Evolutionary conservation across 164 flowering plant species (phyloP).

Genomic region (Nelumbo lutea): DNA sequence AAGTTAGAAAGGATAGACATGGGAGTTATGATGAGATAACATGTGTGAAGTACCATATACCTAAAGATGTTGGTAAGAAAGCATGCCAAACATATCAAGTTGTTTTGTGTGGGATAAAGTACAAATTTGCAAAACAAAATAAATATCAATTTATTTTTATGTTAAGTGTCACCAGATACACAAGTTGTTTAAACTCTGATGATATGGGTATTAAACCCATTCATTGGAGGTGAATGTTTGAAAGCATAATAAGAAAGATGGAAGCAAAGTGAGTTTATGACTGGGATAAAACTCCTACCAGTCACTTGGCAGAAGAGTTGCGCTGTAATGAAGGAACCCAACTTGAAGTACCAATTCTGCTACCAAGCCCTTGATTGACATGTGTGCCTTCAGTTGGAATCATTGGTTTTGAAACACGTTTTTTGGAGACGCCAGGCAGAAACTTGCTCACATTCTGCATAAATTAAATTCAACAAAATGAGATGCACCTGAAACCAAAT

Average conservation of each 20-base stretch:
- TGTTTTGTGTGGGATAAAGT: no score
- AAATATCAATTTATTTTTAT: no score
- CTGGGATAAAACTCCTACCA: conserved; percentile 13
- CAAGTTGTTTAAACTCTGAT: no score
- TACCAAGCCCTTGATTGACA: conserved; percentile 36
- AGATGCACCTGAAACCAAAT: no score
- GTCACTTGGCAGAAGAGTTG: conserved; percentile 74
- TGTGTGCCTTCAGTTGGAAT: conserved; percentile 48
- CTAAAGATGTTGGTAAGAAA: no score
- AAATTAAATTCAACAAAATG: background rate
- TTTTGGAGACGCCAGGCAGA: conserved; percentile 45
- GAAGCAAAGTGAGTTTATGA: background rate
- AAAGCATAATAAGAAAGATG: background rate
- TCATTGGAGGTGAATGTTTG: background rate
- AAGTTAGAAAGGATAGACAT: no score
- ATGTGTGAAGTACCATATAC: no score
- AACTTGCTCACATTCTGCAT: conserved; percentile 29
- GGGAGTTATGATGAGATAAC: no score
- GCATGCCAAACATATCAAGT: no score
- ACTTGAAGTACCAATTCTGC: conserved; percentile 63
- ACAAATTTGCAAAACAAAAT: no score
- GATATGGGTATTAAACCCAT: no score
- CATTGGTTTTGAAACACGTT: conserved; percentile 38
- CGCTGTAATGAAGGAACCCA: conserved; percentile 84
- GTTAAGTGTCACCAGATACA: no score